phyloP scores from a whole-genome alignment of 306 rosid species.

The Cicer pinnatifidum region DNA sequence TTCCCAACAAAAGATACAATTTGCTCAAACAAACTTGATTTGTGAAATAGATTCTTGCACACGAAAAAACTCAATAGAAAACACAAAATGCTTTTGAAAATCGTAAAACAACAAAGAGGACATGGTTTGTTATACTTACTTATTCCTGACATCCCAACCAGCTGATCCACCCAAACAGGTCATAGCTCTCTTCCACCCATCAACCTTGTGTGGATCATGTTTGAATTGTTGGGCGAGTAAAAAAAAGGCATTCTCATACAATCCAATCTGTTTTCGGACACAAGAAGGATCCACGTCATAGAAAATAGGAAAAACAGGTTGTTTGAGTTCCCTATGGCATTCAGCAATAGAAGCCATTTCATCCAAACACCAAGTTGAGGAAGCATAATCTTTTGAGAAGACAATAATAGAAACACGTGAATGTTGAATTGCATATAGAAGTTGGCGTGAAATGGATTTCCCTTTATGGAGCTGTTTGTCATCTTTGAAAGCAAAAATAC shows the following conservation, averaged over 20 bases:
- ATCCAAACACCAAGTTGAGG: slow-evolving; percentile 35
- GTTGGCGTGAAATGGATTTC: background rate
- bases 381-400: slow-evolving; percentile 16
- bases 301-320: slow-evolving; percentile 15
- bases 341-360: slow-evolving; percentile 20
- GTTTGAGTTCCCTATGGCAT: background rate
- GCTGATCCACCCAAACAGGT: background rate
- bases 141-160: slow-evolving; percentile 22
- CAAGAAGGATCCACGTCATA: slow-evolving; percentile 6
- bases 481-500: slow-evolving; percentile 7
- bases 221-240: background rate
- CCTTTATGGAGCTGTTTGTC: slow-evolving; percentile 1
- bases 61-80: background rate
- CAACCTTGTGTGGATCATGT: background rate
- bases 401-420: slow-evolving; percentile 4
- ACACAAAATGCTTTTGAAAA: background rate
- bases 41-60: background rate
- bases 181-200: slow-evolving; percentile 22
- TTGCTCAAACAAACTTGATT: background rate
- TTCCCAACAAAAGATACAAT: background rate
- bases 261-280: slow-evolving; percentile 12
- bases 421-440: background rate
- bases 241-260: background rate
- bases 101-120: background rate
- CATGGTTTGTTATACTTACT: background rate